Evolutionary conservation across 371 early-diverging fungal species (phyloP), one percentile per base, ranked within the genome.

Genomic region (Mucor racemosus): DNA sequence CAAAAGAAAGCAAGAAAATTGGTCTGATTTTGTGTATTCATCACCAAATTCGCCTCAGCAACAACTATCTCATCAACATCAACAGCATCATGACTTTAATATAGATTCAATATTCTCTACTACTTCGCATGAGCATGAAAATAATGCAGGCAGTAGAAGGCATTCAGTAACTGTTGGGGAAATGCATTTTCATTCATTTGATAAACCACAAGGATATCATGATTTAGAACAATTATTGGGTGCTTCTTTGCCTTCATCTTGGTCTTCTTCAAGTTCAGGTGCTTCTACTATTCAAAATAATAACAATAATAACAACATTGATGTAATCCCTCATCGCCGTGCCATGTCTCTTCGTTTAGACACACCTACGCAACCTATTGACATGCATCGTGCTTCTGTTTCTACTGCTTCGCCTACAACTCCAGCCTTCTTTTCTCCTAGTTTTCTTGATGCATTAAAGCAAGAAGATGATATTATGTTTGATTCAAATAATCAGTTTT

Each of bases 341-440:
- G 70, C 75, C 31, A 68, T 80, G 75, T 75, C 81, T 11, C 62
- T 75, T 19, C 65, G 76, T 3, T 55, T 78, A 19, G 79, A 78
- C 34, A 71, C 73, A 17, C 26, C 56, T 9, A 71, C 39, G n/a
- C 66, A 58, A 38, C 68, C 42, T 40, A 34, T 63, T 64, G 65
- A 65, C 26, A 48, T 65, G 36, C 62, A 55, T 15, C 67, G 33
- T 50, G 44, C 57, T 39, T 71, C 60, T 34, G 58, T 53, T 62
- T 68, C 63, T 48, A 60, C 40, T 38, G 63, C 70, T 10, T 70
- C 77, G 11, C 85, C 86, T 4, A 79, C 81, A 9, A 89, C 88
- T 9, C 88, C 88, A 0, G 85, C 83, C 19, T 86, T 88, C 75
- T 88, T 88, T 48, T 84, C 89, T 26, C 88, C 89, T 15, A 84